Conservation (phyloP, 2,329 filamentous ascomycete genomes). For the Juglanconis sp. region DNA sequence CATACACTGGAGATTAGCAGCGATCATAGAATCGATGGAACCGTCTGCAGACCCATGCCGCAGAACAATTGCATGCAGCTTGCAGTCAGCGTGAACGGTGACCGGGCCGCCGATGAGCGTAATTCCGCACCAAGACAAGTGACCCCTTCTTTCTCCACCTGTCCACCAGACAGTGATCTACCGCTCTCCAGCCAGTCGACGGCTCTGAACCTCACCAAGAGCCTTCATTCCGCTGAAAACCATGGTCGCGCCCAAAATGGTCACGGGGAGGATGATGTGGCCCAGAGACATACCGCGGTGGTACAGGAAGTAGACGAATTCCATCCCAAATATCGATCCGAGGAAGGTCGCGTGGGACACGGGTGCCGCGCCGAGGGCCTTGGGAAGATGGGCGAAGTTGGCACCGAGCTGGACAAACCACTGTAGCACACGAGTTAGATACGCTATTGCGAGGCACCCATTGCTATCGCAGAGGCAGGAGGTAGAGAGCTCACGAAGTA, state of each 20-base stretch:
- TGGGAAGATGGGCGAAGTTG: slow-evolving; percentile 74
- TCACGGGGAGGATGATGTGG: slow-evolving; percentile 74
- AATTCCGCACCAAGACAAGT: not conserved
- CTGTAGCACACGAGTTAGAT: slow-evolving; percentile 37
- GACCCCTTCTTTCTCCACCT: not conserved
- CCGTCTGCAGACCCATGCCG: too few species aligned
- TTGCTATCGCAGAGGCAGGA: not conserved
- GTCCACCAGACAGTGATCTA: slow-evolving; percentile 28
- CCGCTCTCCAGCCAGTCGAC: slow-evolving; percentile 72
- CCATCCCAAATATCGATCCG: slow-evolving; percentile 81
- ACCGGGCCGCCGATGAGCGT: not conserved
- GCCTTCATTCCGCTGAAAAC: slow-evolving; percentile 88
- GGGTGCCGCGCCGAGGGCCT: slow-evolving; percentile 73
- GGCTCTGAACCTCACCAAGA: slow-evolving; percentile 85
- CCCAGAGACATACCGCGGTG: slow-evolving; percentile 91
- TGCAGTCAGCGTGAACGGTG: not conserved
- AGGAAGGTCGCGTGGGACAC: slow-evolving; percentile 82
- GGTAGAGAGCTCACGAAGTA: slow-evolving; percentile 53
- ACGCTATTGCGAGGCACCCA: not conserved
- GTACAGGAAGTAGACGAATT: slow-evolving; percentile 91
- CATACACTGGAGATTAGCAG: not conserved
- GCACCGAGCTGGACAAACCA: slow-evolving; percentile 75
- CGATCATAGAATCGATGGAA: not conserved
- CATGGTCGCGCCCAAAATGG: slow-evolving; percentile 64
- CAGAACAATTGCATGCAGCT: not conserved